Percentiles rank a stretch among this genome's conserved stretches.
Evolutionary conservation across 2,329 filamentous ascomycete species (phyloP).

Genomic region (Fusarium algeriense): DNA sequence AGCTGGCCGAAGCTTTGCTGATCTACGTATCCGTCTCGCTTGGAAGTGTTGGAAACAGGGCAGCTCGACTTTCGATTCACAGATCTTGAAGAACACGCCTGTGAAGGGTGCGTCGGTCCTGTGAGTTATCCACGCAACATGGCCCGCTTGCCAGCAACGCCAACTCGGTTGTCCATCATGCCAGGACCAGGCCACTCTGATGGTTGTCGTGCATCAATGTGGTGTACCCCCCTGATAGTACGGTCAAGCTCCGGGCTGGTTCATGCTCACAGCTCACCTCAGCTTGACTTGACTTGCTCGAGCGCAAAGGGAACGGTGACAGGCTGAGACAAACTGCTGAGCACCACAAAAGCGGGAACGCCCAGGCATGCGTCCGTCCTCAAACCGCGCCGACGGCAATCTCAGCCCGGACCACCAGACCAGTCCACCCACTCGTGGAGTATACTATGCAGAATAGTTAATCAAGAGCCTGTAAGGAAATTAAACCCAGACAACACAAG

Average conservation of each 20-base stretch:
- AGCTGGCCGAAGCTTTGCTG: conserved; percentile 40
- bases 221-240: conserved; percentile 22
- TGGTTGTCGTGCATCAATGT: conserved; percentile 22
- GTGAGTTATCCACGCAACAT: conserved; percentile 20
- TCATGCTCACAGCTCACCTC: conserved; percentile 18
- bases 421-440: conserved; percentile 31
- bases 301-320: conserved; percentile 43
- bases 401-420: conserved; percentile 44
- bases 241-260: conserved; percentile 20
- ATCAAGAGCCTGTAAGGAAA: conserved; percentile 39
- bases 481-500: conserved; percentile 25
- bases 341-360: conserved; percentile 41
- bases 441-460: conserved; percentile 21
- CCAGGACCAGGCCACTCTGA: conserved; percentile 30
- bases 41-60: conserved; percentile 20
- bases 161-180: conserved; percentile 9
- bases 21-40: conserved; percentile 40
- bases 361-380: conserved; percentile 38
- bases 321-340: conserved; percentile 44
- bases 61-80: conserved; percentile 12
- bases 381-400: conserved; percentile 47
- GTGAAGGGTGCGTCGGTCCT: conserved; percentile 15
- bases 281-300: conserved; percentile 24
- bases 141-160: conserved; percentile 25
- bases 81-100: conserved; percentile 1